Conservation (phyloP, 495 filamentous ascomycete genomes). For the Penicillium manginii region DNA sequence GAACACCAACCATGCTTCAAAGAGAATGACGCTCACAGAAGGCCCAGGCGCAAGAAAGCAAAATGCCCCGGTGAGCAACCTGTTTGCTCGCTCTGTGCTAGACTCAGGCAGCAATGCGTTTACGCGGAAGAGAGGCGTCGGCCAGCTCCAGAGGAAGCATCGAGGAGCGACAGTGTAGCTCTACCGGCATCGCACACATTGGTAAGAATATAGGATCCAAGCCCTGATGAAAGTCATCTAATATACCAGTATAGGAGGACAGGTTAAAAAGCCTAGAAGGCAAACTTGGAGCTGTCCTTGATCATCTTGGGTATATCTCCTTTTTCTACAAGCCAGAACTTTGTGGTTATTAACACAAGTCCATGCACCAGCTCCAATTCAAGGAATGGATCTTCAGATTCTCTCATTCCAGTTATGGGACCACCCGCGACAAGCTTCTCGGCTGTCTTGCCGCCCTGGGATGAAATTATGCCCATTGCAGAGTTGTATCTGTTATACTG, state of each 20-base stretch:
- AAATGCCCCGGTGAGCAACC: slow-evolving; percentile 55
- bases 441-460: slow-evolving; percentile 42
- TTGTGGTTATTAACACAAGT: slow-evolving; percentile 3
- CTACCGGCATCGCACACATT: slow-evolving; percentile 23
- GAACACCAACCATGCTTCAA: not conserved
- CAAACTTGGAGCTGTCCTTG: slow-evolving; percentile 42
- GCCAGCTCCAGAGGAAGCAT: slow-evolving; percentile 16
- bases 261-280: slow-evolving; percentile 44
- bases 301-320: slow-evolving; percentile 31
- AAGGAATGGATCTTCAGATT: slow-evolving; percentile 16
- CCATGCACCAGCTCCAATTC: slow-evolving; percentile 9
- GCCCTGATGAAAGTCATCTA: not conserved
- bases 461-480: slow-evolving; percentile 40
- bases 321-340: not conserved
- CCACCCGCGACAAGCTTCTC: slow-evolving; percentile 13
- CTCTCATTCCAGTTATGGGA: slow-evolving; percentile 12
- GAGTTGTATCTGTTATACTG: slow-evolving; percentile 49
- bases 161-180: slow-evolving; percentile 13
- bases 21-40: slow-evolving; percentile 13
- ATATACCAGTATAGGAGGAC: slow-evolving; percentile 41
- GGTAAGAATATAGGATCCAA: slow-evolving; percentile 19
- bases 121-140: slow-evolving; percentile 47
- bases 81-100: slow-evolving; percentile 48
- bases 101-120: slow-evolving; percentile 44
- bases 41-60: slow-evolving; percentile 49